A percentile compares a stretch with the other conserved stretches of the same genome.
phyloP scores from a whole-genome alignment of 371 early-diverging fungal genomes.

The Blakeslea trispora region DNA sequence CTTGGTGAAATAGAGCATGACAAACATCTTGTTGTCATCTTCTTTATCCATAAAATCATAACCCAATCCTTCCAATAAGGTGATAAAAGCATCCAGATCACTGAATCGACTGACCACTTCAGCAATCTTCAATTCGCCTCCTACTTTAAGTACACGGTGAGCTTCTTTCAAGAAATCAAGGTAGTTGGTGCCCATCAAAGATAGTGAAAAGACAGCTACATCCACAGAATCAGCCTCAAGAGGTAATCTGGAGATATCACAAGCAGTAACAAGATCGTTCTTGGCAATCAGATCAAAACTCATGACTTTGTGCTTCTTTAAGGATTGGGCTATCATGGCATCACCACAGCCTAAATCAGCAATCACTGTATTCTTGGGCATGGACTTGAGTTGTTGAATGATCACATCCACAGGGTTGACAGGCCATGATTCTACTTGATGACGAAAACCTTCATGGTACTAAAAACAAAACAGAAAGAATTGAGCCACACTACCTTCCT shows the following conservation, averaged over 20 bases:
- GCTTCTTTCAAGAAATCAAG: constrained; percentile 92
- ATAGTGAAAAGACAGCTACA: constrained; percentile 92
- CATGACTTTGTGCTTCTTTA: constrained; percentile 73
- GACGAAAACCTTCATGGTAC: constrained; percentile 97
- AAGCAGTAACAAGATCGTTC: constrained; percentile 85
- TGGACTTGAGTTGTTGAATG: constrained; percentile 65
- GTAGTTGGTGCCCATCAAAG: constrained; percentile 98
- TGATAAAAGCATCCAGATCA: constrained; percentile 78
- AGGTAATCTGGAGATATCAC: constrained; percentile 93
- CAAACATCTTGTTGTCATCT: constrained; percentile 89
- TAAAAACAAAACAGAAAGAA: constrained; percentile 25
- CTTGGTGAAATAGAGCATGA: constrained; percentile 83
- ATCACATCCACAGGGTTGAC: constrained; percentile 93
- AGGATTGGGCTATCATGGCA: constrained; percentile 82
- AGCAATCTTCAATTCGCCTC: constrained; percentile 91
- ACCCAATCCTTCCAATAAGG: constrained; percentile 67
- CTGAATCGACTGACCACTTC: constrained; percentile 92
- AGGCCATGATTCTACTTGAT: constrained; percentile 97
- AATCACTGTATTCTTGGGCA: constrained; percentile 60
- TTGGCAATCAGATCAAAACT: constrained; percentile 95
- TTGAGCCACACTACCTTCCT: background rate
- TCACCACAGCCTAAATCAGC: constrained; percentile 99
- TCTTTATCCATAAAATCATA: constrained; percentile 74
- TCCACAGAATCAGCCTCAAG: constrained; percentile 76
- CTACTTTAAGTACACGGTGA: constrained; percentile 81